These are phyloP conservation scores for Pythium monospermum DNA, from an alignment of 352 stramenopile species.

Conservation along the genomic window DNA sequence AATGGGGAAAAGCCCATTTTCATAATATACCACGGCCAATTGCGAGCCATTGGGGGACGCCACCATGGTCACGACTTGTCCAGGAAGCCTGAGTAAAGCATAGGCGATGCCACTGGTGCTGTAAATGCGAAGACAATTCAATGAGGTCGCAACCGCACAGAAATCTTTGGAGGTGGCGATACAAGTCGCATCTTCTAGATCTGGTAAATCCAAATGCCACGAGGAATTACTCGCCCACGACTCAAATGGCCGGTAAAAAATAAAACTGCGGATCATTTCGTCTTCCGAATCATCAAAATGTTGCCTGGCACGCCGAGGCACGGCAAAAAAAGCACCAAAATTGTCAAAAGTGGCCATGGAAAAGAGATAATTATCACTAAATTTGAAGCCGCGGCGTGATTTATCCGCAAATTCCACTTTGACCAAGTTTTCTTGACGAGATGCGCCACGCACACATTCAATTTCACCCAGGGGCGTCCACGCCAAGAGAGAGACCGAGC, in stretches of 20 bases:
- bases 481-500: slow-evolving; percentile 46
- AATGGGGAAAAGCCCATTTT: slow-evolving; percentile 29
- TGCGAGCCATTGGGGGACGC: slow-evolving; percentile 41
- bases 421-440: slow-evolving; percentile 64
- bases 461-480: slow-evolving; percentile 81
- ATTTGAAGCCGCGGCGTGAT: slow-evolving; percentile 77
- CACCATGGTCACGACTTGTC: slow-evolving; percentile 70
- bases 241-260: slow-evolving; percentile 84
- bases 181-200: slow-evolving; percentile 69
- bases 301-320: slow-evolving; percentile 50
- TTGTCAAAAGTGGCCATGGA: slow-evolving; percentile 69
- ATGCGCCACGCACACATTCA: slow-evolving; percentile 64
- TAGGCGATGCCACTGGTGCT: slow-evolving; percentile 63
- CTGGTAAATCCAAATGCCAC: slow-evolving; percentile 66
- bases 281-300: slow-evolving; percentile 49
- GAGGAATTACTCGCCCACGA: slow-evolving; percentile 78
- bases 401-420: slow-evolving; percentile 83
- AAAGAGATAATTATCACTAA: slow-evolving; percentile 82
- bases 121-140: slow-evolving; percentile 71
- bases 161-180: slow-evolving; percentile 58
- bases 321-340: slow-evolving; percentile 69
- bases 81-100: slow-evolving; percentile 49
- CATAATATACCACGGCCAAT: slow-evolving; percentile 69
- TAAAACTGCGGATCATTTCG: slow-evolving; percentile 60
- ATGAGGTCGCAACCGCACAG: slow-evolving; percentile 68